Percentiles rank a stretch among this genome's conserved stretches.
Conservation (phyloP, 352 stramenopile genomes). For the Pythium coloratum region DNA sequence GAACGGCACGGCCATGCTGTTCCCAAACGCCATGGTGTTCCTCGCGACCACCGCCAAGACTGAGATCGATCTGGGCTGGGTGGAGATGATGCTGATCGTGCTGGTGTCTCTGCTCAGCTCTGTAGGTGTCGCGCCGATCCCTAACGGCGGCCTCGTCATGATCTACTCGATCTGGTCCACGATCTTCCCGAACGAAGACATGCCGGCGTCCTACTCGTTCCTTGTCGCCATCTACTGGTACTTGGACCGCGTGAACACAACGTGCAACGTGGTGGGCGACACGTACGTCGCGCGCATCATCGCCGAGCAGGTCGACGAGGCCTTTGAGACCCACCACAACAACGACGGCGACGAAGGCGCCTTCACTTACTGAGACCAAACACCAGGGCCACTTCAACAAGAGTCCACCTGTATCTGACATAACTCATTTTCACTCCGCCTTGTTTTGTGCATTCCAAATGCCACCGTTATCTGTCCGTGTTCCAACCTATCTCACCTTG, state of each 20-base stretch:
- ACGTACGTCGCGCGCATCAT: conserved; percentile 76
- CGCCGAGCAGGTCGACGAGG: conserved; percentile 71
- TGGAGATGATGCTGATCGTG: conserved; percentile 56
- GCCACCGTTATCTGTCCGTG: not conserved
- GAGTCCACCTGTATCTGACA: conserved; percentile 1
- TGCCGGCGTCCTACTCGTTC: conserved; percentile 69
- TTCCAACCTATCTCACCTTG: conserved; percentile 5
- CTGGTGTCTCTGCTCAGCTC: conserved; percentile 65
- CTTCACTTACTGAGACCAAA: not conserved
- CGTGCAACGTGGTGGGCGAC: conserved; percentile 70
- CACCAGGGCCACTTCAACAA: not conserved
- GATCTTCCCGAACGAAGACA: conserved; percentile 52
- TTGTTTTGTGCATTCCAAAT: not conserved
- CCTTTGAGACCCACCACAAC: conserved; percentile 33
- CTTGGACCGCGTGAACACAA: conserved; percentile 66
- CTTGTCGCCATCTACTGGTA: conserved; percentile 76
- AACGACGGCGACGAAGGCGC: not conserved
- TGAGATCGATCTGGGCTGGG: conserved; percentile 40
- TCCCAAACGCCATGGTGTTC: conserved; percentile 66
- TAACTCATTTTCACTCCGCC: conserved; percentile 1
- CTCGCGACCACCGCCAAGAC: conserved; percentile 50
- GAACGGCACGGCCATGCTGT: conserved; percentile 78
- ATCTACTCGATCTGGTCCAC: conserved; percentile 77
- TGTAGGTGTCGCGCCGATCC: conserved; percentile 61
- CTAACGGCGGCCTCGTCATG: conserved; percentile 70